Conservation (phyloP, 2,329 filamentous ascomycete species). For the Colletotrichum limetticola region DNA sequence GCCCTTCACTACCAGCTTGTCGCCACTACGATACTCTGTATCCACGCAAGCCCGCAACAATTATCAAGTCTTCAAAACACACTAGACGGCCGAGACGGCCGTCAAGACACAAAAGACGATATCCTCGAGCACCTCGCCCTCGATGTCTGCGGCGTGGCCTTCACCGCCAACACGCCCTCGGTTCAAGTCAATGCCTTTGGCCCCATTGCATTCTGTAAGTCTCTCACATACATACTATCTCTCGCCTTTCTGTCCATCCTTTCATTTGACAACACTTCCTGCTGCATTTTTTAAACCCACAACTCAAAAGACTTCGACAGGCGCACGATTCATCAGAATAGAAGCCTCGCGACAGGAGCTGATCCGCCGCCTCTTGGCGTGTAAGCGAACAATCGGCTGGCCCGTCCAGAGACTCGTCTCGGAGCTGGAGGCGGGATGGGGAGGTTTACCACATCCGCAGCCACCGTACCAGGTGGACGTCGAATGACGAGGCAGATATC, state of each 20-base stretch:
- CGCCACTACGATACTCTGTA: conserved; percentile 45
- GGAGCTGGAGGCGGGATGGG: conserved; percentile 43
- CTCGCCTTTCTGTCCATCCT: no score
- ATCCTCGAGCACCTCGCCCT: conserved; percentile 48
- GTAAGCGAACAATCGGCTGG: conserved; percentile 50
- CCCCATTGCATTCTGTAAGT: conserved; percentile 57
- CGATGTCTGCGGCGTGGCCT: conserved; percentile 55
- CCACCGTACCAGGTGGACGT: no score
- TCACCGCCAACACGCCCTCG: conserved; percentile 53
- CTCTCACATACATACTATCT: no score
- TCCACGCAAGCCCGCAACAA: conserved; percentile 25
- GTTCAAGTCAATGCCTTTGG: conserved; percentile 61
- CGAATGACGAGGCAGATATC: not conserved
- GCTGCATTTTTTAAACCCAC: no score
- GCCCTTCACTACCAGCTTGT: conserved; percentile 55
- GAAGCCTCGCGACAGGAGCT: conserved; percentile 45
- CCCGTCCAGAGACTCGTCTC: conserved; percentile 48
- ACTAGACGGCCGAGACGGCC: not conserved
- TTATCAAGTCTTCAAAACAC: conserved; percentile 21
- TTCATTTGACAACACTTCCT: no score
- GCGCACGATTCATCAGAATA: conserved; percentile 44
- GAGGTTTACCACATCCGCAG: no score
- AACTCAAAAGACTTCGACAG: conserved; percentile 28
- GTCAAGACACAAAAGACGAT: conserved; percentile 26
- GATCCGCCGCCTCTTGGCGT: conserved; percentile 45